Evolutionary conservation across 371 early-diverging fungal genomes (phyloP).

Genomic region (Lichtheimia corymbifera): DNA sequence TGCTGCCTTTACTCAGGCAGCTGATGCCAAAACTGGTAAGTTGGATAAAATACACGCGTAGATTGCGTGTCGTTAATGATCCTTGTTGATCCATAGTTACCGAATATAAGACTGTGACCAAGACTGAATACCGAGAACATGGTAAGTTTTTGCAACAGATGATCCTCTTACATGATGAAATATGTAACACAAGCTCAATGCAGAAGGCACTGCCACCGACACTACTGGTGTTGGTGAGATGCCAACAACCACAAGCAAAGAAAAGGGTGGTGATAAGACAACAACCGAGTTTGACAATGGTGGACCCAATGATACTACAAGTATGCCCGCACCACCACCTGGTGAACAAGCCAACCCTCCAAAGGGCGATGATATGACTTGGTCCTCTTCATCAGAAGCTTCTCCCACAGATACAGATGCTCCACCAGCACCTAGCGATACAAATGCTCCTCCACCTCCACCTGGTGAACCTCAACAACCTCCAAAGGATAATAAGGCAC

Average conservation of each 20-base stretch:
- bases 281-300: slow-evolving; percentile 4
- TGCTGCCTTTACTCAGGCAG: slow-evolving; percentile 12
- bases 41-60: too few relatives aligned
- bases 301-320: slow-evolving; percentile 1
- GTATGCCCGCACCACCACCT: slow-evolving; percentile 3
- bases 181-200: too few relatives aligned
- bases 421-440: neutral
- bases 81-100: slow-evolving; percentile 10
- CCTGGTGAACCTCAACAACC: neutral
- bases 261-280: neutral
- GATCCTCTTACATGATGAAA: too few relatives aligned
- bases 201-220: neutral
- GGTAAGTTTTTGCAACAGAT: neutral
- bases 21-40: slow-evolving; percentile 17
- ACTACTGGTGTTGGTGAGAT: neutral
- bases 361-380: neutral
- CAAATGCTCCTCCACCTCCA: neutral
- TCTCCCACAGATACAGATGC: neutral
- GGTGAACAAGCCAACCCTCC: neutral
- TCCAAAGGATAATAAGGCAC: too few relatives aligned
- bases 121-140: slow-evolving; percentile 13
- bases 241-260: neutral
- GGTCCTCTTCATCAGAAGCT: too few relatives aligned
- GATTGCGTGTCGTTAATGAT: too few relatives aligned
- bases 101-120: slow-evolving; percentile 20